Evolutionary conservation across 305 asterid species (phyloP).

Genomic region (Fraxinus paxiana): DNA sequence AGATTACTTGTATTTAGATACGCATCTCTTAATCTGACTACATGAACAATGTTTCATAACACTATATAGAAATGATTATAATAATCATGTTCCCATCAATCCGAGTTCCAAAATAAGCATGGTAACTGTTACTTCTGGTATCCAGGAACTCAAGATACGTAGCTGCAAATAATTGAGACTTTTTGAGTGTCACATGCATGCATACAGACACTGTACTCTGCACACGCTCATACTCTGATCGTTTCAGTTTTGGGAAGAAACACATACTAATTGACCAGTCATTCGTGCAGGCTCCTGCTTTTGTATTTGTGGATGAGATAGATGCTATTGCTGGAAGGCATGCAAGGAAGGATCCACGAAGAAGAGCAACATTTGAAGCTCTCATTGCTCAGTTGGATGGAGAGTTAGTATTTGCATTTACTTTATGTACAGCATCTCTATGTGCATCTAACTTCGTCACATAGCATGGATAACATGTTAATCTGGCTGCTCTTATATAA

Average conservation of each 20-base stretch:
- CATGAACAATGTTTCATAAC: neutral
- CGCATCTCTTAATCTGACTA: neutral
- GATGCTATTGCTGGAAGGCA: conserved; percentile 99
- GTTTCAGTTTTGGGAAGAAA: conserved; percentile 17
- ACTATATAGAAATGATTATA: conserved; percentile 7
- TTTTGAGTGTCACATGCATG: neutral
- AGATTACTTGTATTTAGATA: neutral
- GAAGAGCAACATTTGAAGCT: conserved; percentile 88
- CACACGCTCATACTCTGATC: neutral
- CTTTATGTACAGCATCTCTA: neutral
- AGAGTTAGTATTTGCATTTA: conserved; percentile 59
- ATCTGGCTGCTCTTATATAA: neutral
- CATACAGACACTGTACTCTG: neutral
- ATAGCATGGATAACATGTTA: conserved; percentile 21
- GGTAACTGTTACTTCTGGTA: neutral
- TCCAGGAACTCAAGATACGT: neutral
- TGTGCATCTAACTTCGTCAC: conserved; percentile 18
- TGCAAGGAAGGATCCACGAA: conserved; percentile 83
- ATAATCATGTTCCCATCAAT: neutral
- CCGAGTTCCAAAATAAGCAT: neutral
- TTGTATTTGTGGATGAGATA: conserved; percentile 94
- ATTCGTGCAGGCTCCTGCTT: conserved; percentile 84
- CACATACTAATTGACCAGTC: conserved; percentile 15
- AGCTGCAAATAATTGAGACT: neutral
- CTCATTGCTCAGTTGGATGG: conserved; percentile 93